These are phyloP conservation scores for Candida easanensis DNA, from an alignment of 805 yeast genomes.

Conservation along the genomic window DNA sequence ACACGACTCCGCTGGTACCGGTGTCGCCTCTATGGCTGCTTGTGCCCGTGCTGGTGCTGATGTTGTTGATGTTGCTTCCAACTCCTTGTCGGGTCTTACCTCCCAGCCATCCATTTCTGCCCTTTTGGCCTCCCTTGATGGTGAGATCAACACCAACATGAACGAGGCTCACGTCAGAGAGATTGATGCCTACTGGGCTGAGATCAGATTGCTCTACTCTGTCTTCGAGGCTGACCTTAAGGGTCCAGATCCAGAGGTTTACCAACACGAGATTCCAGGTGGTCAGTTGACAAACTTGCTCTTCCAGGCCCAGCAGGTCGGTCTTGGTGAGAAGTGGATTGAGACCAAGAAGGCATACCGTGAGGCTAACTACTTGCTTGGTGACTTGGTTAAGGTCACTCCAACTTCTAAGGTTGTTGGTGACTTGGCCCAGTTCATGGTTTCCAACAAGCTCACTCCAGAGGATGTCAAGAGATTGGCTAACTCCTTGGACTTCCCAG, in stretches of 20 bases:
- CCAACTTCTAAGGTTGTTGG: slow-evolving; percentile 99
- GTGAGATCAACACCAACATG: slow-evolving; percentile 75
- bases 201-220: slow-evolving; percentile 93
- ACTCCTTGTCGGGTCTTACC: slow-evolving; percentile 97
- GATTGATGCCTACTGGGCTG: slow-evolving; percentile 96
- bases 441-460: slow-evolving; percentile 81
- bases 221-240: slow-evolving; percentile 98
- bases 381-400: slow-evolving; percentile 97
- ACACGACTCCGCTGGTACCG: slow-evolving; percentile 99
- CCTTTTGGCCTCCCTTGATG: slow-evolving; percentile 86
- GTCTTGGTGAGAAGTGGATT: slow-evolving; percentile 94
- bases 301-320: slow-evolving; percentile 99
- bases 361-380: slow-evolving; percentile 85
- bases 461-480: slow-evolving; percentile 90
- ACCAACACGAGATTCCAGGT: slow-evolving; percentile 98
- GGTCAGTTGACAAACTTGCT: slow-evolving; percentile 97
- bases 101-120: slow-evolving; percentile 98
- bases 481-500: slow-evolving; percentile 93
- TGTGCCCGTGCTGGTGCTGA: slow-evolving; percentile 97
- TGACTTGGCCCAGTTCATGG: slow-evolving; percentile 99
- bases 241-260: slow-evolving; percentile 99
- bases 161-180: slow-evolving; percentile 67
- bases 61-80: slow-evolving; percentile 95
- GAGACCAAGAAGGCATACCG: slow-evolving; percentile 94
- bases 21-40: slow-evolving; percentile 94